A percentile compares a stretch with the other conserved stretches of the same genome.
Conservation (phyloP, 306 rosid species). For the Lotus japonicus region DNA sequence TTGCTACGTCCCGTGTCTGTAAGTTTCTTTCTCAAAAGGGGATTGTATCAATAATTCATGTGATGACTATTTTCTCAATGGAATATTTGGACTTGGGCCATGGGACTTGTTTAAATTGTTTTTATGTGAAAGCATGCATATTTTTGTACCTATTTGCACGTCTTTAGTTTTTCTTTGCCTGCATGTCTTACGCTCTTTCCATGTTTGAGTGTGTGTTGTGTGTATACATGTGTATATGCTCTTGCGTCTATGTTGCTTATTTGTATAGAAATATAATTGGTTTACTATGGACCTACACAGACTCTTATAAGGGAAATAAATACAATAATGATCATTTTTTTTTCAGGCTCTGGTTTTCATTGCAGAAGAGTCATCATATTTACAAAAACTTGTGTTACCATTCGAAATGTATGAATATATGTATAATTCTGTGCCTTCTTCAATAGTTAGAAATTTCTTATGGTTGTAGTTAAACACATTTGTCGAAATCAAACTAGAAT, state of each 20-base stretch:
- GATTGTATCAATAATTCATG: slow-evolving; percentile 12
- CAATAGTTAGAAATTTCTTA: background rate
- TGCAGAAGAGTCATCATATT: background rate
- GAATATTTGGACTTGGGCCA: slow-evolving; percentile 2
- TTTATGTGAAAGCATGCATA: background rate
- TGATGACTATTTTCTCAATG: slow-evolving; percentile 6
- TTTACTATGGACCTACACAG: background rate
- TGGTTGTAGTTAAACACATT: background rate
- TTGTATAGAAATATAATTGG: slow-evolving; percentile 1
- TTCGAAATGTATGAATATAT: background rate
- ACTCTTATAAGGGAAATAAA: background rate
- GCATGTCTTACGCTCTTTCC: slow-evolving; percentile 1
- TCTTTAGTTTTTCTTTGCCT: slow-evolving; percentile 13
- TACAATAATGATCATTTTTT: background rate
- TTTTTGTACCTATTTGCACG: background rate
- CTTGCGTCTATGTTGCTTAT: background rate
- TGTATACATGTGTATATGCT: background rate
- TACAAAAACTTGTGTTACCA: background rate
- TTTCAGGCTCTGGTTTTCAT: background rate
- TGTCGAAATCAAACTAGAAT: background rate
- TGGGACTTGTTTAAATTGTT: slow-evolving; percentile 12
- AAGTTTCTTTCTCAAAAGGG: slow-evolving; percentile 31
- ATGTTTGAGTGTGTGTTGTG: background rate
- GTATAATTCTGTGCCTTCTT: background rate
- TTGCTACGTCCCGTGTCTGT: slow-evolving; percentile 80